phyloP scores from a whole-genome alignment of 129 eudicot genomes.

The Centaurea solstitialis region DNA sequence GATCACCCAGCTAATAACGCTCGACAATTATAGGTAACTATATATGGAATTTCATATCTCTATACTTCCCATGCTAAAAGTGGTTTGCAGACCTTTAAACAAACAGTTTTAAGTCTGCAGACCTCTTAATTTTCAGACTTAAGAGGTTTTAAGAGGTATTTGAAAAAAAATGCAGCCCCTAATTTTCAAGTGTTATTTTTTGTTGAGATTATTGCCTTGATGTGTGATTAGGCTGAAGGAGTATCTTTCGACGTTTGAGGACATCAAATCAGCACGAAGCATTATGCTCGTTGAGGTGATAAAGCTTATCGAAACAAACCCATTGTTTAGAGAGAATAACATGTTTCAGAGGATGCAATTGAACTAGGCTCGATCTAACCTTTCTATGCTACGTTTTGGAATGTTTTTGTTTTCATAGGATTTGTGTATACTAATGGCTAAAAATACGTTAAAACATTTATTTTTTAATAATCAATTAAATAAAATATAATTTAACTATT shows the following conservation, averaged over 20 bases:
- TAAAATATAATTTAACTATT: no score
- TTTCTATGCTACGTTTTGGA: no score
- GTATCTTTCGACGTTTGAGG: constrained; percentile 83
- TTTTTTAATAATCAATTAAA: no score
- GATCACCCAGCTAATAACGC: constrained; percentile 79
- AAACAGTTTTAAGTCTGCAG: no score
- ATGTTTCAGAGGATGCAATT: background rate
- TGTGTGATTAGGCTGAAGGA: constrained; percentile 62
- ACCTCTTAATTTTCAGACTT: no score
- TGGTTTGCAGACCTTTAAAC: no score
- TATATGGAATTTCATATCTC: background rate
- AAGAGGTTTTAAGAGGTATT: no score
- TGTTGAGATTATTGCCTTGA: background rate
- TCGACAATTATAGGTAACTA: constrained; percentile 80
- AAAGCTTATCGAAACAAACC: constrained; percentile 83
- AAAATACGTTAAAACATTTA: no score
- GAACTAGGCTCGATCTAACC: background rate
- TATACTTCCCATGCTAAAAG: background rate
- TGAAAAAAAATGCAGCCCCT: no score
- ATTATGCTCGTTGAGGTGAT: constrained; percentile 69
- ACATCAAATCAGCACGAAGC: constrained; percentile 70
- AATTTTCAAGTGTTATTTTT: background rate
- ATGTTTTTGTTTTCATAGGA: no score
- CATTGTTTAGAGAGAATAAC: constrained; percentile 64
- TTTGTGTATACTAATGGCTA: no score